These are phyloP conservation scores for Aspergillus ostianus DNA, from an alignment of 495 filamentous ascomycete species.

Conservation along the genomic window DNA sequence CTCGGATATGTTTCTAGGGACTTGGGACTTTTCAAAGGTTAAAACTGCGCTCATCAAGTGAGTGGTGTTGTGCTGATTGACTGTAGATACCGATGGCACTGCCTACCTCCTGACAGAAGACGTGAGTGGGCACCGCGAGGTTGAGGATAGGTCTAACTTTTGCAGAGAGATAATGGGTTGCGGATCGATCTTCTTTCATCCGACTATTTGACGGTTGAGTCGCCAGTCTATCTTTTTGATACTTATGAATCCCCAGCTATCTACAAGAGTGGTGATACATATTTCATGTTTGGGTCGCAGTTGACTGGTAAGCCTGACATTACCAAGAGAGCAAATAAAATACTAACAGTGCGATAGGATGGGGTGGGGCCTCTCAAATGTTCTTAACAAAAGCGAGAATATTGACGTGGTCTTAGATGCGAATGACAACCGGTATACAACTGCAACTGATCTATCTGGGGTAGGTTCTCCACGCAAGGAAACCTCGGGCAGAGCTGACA, in stretches of 20 bases:
- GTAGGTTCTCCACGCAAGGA: background rate
- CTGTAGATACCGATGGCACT: constrained; percentile 43
- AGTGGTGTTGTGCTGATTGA: too few species aligned
- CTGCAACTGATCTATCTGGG: constrained; percentile 37
- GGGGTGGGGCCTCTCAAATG: constrained; percentile 3
- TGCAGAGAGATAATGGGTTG: constrained; percentile 14
- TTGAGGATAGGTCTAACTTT: background rate
- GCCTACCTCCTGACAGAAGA: constrained; percentile 66
- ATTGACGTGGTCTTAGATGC: constrained; percentile 7
- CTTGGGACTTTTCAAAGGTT: constrained; percentile 60
- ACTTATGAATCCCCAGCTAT: constrained; percentile 47
- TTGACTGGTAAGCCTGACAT: constrained; percentile 33
- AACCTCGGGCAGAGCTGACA: background rate
- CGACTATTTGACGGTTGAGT: constrained; percentile 25
- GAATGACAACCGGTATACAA: constrained; percentile 60
- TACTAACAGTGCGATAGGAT: constrained; percentile 9
- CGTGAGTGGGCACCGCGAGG: constrained; percentile 22
- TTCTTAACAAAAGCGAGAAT: background rate
- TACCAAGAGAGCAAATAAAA: background rate
- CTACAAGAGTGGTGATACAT: constrained; percentile 49
- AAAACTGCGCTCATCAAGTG: constrained; percentile 7
- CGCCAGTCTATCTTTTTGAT: constrained; percentile 41
- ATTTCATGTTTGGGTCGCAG: constrained; percentile 53
- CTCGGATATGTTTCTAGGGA: constrained; percentile 56
- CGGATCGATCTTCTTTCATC: constrained; percentile 13